phyloP scores from a whole-genome alignment of 345 rosid genomes.

The Corchorus olitorius region DNA sequence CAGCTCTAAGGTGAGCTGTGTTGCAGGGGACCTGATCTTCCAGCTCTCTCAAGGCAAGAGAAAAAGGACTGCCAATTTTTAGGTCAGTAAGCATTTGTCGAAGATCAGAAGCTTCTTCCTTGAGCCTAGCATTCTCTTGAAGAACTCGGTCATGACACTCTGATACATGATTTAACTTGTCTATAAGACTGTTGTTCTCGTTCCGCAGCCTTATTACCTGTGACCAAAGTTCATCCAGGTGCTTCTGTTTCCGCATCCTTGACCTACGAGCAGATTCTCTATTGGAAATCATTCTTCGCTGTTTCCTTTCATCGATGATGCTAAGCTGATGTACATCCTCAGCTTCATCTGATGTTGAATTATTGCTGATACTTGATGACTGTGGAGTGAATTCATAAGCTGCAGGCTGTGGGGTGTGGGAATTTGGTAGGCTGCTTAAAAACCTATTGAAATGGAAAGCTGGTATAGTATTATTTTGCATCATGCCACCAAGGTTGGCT shows the following conservation, averaged over 20 bases:
- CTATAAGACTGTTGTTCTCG: constrained; percentile 70
- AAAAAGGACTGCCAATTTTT: constrained; percentile 49
- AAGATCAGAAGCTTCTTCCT: constrained; percentile 79
- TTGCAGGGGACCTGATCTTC: constrained; percentile 50
- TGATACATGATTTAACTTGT: constrained; percentile 65
- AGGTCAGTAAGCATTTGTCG: constrained; percentile 64
- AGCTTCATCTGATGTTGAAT: constrained; percentile 82
- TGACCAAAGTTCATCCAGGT: constrained; percentile 93
- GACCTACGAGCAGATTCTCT: constrained; percentile 97
- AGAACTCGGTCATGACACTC: constrained; percentile 61
- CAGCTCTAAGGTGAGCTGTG: constrained; percentile 48
- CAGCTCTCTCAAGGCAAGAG: constrained; percentile 48
- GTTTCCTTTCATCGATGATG: constrained; percentile 83
- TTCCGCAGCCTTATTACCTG: constrained; percentile 73
- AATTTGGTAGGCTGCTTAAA: constrained; percentile 38
- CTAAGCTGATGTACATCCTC: constrained; percentile 55
- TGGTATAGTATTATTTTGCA: constrained; percentile 32
- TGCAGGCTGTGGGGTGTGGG: constrained; percentile 35
- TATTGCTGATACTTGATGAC: constrained; percentile 59
- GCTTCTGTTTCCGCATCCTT: constrained; percentile 93
- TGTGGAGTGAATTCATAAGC: constrained; percentile 37
- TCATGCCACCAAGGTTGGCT: constrained; percentile 40
- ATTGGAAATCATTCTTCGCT: constrained; percentile 91
- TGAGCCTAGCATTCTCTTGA: constrained; percentile 77
- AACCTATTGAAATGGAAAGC: constrained; percentile 49